Base-by-base conservation (phyloP, 176 grass and related monocot species). In the Hordeum vulgare region DNA sequence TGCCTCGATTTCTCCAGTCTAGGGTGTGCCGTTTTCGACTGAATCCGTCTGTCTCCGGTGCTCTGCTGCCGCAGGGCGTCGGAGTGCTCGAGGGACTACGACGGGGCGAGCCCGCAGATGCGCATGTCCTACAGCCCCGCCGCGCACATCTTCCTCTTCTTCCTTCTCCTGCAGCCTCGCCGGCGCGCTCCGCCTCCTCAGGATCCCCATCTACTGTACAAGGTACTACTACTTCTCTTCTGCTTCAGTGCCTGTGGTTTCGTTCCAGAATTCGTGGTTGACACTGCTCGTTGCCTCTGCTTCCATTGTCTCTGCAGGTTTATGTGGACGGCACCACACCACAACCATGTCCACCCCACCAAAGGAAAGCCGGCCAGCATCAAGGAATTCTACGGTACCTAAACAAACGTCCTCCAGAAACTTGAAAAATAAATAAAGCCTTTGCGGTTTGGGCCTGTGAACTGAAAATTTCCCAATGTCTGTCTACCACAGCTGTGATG, bases 261-360 rank as follows among this genome's bases (percentile, higher is more conserved):
- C 9, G 13, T 66, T 58, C 60, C 71, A 29, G 66, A 45, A 9
- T 77, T 77, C 4, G 64, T 70, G 21, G 37, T 9, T 1, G n/a
- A 14, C 51, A 3, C 1, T 25, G 8, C 18, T 54, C 12, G 34
- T 18, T 26, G 21, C 34, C 8, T 31, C 67, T 25, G 40, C n/a
- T 82, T 65, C 60, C 26, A 7, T 4, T 14, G 40, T 1, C 1
- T 27, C 8, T 79, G 78, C 59, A 94, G 95, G 95, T 94, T 76
- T 97, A 97, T 83, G 95, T 90, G 14, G 90, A 88, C 73, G 95
- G 95, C 53, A 91, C 90, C 35, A 94, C 95, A 27, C 90, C 35
- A 94, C 95, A 27, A 91, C 90, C 66, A 90, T 97, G 95, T 97
- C 95, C 17, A 93, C 89, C 25, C 25, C 95, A 94, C 17, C 88